Conservation (phyloP, 495 filamentous ascomycete genomes). For the Penicillium fimorum region DNA sequence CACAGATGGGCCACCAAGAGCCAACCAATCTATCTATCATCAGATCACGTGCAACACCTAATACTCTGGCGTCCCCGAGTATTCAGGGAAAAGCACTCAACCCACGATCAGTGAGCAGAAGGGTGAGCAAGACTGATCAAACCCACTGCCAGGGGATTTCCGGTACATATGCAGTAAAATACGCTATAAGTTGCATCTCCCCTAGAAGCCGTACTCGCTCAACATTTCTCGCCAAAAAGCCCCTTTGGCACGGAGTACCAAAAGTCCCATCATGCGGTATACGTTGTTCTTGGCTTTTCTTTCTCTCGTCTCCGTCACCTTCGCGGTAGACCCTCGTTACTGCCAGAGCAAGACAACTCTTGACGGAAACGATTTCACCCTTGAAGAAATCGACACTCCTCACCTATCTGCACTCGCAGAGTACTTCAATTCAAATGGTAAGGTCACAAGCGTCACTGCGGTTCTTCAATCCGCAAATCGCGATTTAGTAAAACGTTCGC, state of each 20-base stretch:
- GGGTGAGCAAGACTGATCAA: too few relatives aligned
- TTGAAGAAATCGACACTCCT: constrained; percentile 19
- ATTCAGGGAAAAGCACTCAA: too few relatives aligned
- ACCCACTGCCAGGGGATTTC: too few relatives aligned
- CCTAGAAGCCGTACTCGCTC: not conserved
- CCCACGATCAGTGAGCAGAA: too few relatives aligned
- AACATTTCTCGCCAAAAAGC: not conserved
- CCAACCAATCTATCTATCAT: too few relatives aligned
- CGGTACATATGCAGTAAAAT: too few relatives aligned
- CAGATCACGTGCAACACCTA: too few relatives aligned
- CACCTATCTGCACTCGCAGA: constrained; percentile 19
- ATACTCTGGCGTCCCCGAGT: too few relatives aligned
- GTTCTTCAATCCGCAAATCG: constrained; percentile 40
- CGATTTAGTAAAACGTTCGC: constrained; percentile 23
- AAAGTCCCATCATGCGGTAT: not conserved
- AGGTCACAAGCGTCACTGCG: constrained; percentile 28
- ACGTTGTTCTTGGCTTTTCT: not conserved
- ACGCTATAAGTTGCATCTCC: not conserved
- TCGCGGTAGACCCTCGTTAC: constrained; percentile 2
- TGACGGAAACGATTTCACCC: constrained; percentile 2
- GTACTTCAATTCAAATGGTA: constrained; percentile 18
- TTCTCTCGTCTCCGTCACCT: not conserved
- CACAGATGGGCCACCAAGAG: too few relatives aligned
- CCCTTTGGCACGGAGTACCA: not conserved
- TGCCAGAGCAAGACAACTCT: not conserved